Evolutionary conservation across 306 rosid genomes (phyloP).

Genomic region (Mimosa pudica): DNA sequence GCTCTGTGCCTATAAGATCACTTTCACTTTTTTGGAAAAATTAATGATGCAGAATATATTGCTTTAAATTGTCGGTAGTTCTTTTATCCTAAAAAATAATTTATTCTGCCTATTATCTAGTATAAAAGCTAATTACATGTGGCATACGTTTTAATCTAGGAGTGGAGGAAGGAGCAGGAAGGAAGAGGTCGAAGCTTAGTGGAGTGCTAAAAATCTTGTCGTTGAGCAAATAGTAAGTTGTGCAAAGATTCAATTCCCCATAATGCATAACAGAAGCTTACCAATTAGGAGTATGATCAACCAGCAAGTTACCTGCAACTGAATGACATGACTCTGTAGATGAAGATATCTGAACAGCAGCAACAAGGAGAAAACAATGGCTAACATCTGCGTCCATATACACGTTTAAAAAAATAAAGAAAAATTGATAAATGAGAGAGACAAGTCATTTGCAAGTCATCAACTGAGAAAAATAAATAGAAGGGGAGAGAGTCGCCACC

Average conservation of each 20-base stretch:
- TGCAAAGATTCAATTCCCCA: not conserved
- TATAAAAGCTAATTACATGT: too few species aligned
- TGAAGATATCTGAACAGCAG: constrained; percentile 56
- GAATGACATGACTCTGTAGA: constrained; percentile 56
- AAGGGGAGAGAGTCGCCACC: constrained; percentile 37
- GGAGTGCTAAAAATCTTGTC: not conserved
- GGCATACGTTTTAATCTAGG: too few species aligned
- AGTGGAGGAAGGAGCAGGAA: not conserved
- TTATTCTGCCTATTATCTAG: too few species aligned
- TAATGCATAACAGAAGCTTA: not conserved
- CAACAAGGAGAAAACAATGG: constrained; percentile 50
- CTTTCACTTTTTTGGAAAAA: too few species aligned
- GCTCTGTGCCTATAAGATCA: too few species aligned
- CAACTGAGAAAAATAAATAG: not conserved
- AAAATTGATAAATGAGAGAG: constrained; percentile 2
- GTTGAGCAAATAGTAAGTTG: not conserved
- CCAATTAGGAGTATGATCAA: not conserved
- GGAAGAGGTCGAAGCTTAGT: not conserved
- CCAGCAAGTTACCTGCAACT: constrained; percentile 55
- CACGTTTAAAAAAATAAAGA: constrained; percentile 2
- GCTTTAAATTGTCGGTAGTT: too few species aligned
- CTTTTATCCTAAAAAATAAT: too few species aligned
- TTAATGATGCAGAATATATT: too few species aligned
- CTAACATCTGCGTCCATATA: constrained; percentile 51
- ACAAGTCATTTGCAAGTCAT: not conserved